Evolutionary conservation across 495 filamentous ascomycete species (phyloP).

Genomic region (Opeltia flavorubescens): DNA sequence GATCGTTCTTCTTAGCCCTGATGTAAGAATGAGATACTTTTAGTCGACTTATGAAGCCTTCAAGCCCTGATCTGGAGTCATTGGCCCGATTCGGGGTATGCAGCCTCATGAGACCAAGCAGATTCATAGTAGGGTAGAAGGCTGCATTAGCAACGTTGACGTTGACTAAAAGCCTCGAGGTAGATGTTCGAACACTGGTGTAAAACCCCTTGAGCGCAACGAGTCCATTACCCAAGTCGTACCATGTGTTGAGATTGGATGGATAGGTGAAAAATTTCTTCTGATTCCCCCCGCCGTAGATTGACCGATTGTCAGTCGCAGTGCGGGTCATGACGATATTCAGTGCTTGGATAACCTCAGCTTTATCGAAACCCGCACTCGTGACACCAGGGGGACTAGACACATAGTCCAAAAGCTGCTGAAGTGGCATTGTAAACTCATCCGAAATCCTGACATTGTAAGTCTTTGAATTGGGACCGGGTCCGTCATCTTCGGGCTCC

Average conservation of each 20-base stretch:
- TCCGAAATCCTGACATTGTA: not conserved
- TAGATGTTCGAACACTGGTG: slow-evolving; percentile 29
- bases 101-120: slow-evolving; percentile 15
- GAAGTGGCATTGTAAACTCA: not conserved
- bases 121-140: slow-evolving; percentile 24
- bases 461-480: not conserved
- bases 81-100: not conserved
- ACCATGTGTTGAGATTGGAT: not conserved
- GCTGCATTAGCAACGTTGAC: slow-evolving; percentile 31
- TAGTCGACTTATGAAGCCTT: not conserved
- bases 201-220: slow-evolving; percentile 33
- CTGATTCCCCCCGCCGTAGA: slow-evolving; percentile 22
- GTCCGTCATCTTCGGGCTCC: slow-evolving; percentile 1
- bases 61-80: not conserved
- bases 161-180: slow-evolving; percentile 30
- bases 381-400: slow-evolving; percentile 7
- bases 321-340: slow-evolving; percentile 38
- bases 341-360: slow-evolving; percentile 29
- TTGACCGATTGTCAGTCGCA: slow-evolving; percentile 20
- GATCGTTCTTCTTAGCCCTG: not conserved
- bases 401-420: slow-evolving; percentile 20
- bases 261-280: not conserved
- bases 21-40: not conserved
- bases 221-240: slow-evolving; percentile 23
- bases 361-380: slow-evolving; percentile 10